Percentiles rank a stretch among this genome's conserved stretches.
phyloP scores from a whole-genome alignment of 2,329 filamentous ascomycete genomes.

The Trichoderma asperellum region DNA sequence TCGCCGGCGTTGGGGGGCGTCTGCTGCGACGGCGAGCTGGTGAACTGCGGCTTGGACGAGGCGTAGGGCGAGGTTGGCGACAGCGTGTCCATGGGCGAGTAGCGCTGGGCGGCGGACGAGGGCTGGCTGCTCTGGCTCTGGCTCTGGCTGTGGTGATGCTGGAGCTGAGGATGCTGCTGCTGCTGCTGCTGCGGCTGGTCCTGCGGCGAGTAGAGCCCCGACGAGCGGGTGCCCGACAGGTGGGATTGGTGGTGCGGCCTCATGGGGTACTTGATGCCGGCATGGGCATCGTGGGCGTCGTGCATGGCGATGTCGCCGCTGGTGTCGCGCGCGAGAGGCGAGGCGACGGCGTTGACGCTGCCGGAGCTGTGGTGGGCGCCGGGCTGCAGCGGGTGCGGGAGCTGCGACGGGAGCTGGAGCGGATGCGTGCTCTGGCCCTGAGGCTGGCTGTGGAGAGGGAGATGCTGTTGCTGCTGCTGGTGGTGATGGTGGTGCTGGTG shows the following conservation, averaged over 20 bases:
- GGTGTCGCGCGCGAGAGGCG: slow-evolving; percentile 68
- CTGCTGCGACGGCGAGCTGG: slow-evolving; percentile 63
- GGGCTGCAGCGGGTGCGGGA: slow-evolving; percentile 48
- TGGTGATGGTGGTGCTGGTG: slow-evolving; percentile 27
- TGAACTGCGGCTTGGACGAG: slow-evolving; percentile 60
- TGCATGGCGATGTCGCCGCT: slow-evolving; percentile 85
- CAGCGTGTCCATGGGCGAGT: slow-evolving; percentile 92
- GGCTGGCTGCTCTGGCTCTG: slow-evolving; percentile 49
- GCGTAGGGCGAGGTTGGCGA: slow-evolving; percentile 81
- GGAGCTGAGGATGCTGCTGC: neutral
- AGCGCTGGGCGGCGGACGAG: slow-evolving; percentile 83
- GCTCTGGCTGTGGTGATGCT: neutral
- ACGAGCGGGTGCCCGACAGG: slow-evolving; percentile 53
- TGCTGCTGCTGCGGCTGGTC: slow-evolving; percentile 39
- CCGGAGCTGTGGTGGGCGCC: slow-evolving; percentile 55
- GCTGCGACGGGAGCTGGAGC: neutral
- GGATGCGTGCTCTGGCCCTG: neutral
- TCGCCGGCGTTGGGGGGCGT: slow-evolving; percentile 75
- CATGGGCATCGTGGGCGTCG: slow-evolving; percentile 80
- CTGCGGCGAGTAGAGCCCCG: slow-evolving; percentile 72
- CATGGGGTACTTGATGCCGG: slow-evolving; percentile 82
- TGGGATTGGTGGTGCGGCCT: slow-evolving; percentile 79
- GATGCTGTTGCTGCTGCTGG: neutral
- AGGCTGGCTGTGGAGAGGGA: neutral
- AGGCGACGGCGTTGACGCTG: slow-evolving; percentile 58